Conservation (phyloP, 805 yeast species). For the Candida saitoana region DNA sequence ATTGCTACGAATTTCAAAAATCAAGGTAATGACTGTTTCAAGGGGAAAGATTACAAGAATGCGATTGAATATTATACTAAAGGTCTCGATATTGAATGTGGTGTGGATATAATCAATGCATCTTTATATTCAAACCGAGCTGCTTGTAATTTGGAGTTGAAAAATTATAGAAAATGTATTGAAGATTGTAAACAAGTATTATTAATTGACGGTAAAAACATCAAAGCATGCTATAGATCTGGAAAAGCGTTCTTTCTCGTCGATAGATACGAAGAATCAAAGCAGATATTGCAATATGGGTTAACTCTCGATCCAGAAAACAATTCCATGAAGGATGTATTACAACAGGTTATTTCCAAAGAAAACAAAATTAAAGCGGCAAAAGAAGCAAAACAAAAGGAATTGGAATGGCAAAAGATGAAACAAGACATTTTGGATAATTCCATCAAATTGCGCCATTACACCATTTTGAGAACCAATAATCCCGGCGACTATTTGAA, state of each 20-base stretch:
- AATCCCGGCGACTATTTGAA: conserved; percentile 55
- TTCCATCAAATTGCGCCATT: conserved; percentile 61
- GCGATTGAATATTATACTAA: conserved; percentile 79
- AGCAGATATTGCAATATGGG: conserved; percentile 63
- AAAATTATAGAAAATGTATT: conserved; percentile 80
- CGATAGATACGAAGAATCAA: conserved; percentile 68
- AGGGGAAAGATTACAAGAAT: conserved; percentile 61
- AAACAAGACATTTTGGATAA: conserved; percentile 43
- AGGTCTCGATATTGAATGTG: conserved; percentile 71
- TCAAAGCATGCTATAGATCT: conserved; percentile 83
- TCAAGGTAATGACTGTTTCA: conserved; percentile 89
- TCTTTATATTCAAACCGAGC: conserved; percentile 79
- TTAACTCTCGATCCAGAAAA: conserved; percentile 57
- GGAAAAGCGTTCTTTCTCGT: conserved; percentile 75
- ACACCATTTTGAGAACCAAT: conserved; percentile 45
- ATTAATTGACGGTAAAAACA: conserved; percentile 57
- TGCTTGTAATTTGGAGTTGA: conserved; percentile 82
- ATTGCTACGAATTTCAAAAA: conserved; percentile 83
- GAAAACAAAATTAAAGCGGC: conserved; percentile 27
- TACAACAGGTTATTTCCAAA: conserved; percentile 38
- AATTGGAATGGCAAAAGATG: conserved; percentile 38
- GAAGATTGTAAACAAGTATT: conserved; percentile 79
- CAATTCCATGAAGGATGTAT: conserved; percentile 47
- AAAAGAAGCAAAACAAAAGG: conserved; percentile 32
- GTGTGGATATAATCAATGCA: conserved; percentile 48